Evolutionary conservation across 148 eudicot genomes (phyloP).

Genomic region (Dianthus caryophyllus): DNA sequence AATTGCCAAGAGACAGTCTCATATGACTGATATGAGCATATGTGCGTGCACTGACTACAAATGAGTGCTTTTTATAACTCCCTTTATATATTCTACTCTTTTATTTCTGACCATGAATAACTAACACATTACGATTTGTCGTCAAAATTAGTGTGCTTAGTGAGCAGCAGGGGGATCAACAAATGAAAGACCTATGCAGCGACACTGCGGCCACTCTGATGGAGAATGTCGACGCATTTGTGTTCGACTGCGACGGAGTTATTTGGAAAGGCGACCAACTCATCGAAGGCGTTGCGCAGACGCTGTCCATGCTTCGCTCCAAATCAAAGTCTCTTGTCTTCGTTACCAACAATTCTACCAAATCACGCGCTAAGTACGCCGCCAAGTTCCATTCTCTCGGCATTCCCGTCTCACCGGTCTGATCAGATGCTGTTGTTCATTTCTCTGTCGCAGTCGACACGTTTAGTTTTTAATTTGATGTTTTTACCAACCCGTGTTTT

Average conservation of each 20-base stretch:
- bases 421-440: no score
- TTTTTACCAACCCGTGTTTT: neutral
- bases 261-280: slow-evolving; percentile 91
- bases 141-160: no score
- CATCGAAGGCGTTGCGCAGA: slow-evolving; percentile 71
- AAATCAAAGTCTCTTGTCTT: slow-evolving; percentile 53
- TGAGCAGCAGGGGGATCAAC: no score
- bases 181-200: slow-evolving; percentile 32
- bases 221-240: slow-evolving; percentile 65
- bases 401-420: slow-evolving; percentile 64
- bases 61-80: no score
- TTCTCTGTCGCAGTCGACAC: no score
- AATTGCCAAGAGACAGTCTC: no score
- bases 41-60: no score
- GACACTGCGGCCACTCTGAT: slow-evolving; percentile 33
- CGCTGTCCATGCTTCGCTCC: slow-evolving; percentile 67
- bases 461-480: no score
- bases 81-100: no score
- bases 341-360: slow-evolving; percentile 88
- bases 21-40: no score
- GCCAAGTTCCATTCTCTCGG: slow-evolving; percentile 75
- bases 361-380: slow-evolving; percentile 71
- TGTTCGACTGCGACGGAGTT: slow-evolving; percentile 94
- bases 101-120: no score
- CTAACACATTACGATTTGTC: no score